These are phyloP conservation scores for Ceratobasidium theobromae DNA, from an alignment of 1,284 basidiomycete species.

Conservation along the genomic window DNA sequence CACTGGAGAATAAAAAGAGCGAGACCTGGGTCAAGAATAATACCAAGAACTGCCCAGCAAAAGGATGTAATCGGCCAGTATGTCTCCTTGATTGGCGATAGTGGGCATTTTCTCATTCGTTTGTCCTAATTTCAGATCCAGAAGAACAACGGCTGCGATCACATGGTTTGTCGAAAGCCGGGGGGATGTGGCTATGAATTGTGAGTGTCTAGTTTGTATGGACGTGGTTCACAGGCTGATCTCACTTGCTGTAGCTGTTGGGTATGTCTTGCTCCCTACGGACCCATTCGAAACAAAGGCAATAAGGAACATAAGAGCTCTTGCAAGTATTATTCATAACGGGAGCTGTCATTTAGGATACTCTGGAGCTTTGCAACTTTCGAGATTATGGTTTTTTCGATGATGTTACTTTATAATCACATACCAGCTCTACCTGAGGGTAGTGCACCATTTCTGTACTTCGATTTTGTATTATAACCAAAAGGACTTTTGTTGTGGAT, in stretches of 20 bases:
- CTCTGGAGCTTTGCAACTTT: too few relatives aligned
- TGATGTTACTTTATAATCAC: too few relatives aligned
- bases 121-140: not conserved
- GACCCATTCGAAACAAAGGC: not conserved
- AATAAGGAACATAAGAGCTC: not conserved
- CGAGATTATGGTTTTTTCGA: too few relatives aligned
- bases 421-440: too few relatives aligned
- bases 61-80: conserved; percentile 7
- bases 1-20: not conserved
- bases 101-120: not conserved
- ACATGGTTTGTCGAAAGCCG: conserved; percentile 12
- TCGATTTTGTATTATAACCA: too few relatives aligned
- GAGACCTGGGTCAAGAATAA: not conserved
- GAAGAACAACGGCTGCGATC: conserved; percentile 10
- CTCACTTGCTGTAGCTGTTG: conserved; percentile 15
- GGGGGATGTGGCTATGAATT: conserved; percentile 21
- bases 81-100: not conserved
- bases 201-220: not conserved
- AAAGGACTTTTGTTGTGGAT: too few relatives aligned
- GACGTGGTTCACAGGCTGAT: too few relatives aligned
- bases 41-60: conserved; percentile 10
- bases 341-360: not conserved
- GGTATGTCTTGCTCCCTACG: conserved; percentile 16
- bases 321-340: not conserved
- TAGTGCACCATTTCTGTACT: too few relatives aligned